These are phyloP conservation scores for Parastagonospora avenae DNA, from an alignment of 2,329 filamentous ascomycete species.

Conservation along the genomic window DNA sequence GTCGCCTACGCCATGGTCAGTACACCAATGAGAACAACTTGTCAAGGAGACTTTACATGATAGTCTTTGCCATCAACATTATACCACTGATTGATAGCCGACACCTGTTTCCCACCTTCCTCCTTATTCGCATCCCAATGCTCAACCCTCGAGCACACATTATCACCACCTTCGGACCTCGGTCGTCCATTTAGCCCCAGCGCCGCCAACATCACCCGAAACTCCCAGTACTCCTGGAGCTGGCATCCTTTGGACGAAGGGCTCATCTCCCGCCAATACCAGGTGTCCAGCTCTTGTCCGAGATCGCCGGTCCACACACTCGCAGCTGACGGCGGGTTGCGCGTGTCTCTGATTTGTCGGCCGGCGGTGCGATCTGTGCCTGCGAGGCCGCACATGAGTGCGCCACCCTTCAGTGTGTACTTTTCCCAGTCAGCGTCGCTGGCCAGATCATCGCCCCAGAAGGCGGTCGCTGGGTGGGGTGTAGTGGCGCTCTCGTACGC, in stretches of 20 bases:
- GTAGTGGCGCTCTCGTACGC: not conserved
- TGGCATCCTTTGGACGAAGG: conserved; percentile 13
- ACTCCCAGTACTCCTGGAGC: conserved; percentile 14
- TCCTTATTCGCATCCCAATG: conserved; percentile 17
- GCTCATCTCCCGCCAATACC: conserved; percentile 18
- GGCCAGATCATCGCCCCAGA: conserved; percentile 18
- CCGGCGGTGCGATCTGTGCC: conserved; percentile 20
- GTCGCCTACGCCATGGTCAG: conserved; percentile 13
- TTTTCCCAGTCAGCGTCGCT: conserved; percentile 11
- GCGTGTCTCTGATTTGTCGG: conserved; percentile 11
- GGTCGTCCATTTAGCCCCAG: conserved; percentile 14
- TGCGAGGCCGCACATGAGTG: conserved; percentile 13
- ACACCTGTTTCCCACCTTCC: conserved; percentile 9
- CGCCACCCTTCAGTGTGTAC: conserved; percentile 15
- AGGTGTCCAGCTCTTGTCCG: conserved; percentile 10
- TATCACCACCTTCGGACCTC: conserved; percentile 16
- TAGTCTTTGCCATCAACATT: conserved; percentile 13
- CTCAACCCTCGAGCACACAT: conserved; percentile 14
- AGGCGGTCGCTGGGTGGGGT: not conserved
- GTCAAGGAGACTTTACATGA: conserved; percentile 3
- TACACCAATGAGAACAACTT: too few species aligned
- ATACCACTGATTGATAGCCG: conserved; percentile 21
- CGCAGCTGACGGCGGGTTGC: conserved; percentile 18
- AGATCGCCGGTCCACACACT: conserved; percentile 22
- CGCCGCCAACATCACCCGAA: conserved; percentile 6